phyloP scores from a whole-genome alignment of 2,329 filamentous ascomycete species.

The Fonsecaea monophora region DNA sequence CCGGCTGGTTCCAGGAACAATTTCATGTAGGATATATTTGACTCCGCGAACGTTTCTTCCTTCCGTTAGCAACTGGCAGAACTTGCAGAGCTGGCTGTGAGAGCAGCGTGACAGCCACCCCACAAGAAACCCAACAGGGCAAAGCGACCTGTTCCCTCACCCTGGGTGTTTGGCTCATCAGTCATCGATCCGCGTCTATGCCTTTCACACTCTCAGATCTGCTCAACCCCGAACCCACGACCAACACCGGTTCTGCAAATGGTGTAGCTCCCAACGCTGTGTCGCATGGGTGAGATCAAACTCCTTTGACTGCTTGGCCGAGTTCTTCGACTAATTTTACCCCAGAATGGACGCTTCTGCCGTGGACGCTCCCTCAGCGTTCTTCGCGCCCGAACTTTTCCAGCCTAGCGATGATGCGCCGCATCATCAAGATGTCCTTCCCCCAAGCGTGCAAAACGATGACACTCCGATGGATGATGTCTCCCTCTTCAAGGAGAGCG shows the following conservation, averaged over 20 bases:
- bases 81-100: neutral
- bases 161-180: slow-evolving; percentile 1
- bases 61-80: neutral
- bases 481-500: slow-evolving; percentile 19
- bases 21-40: neutral
- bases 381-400: slow-evolving; percentile 40
- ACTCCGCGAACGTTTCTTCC: neutral
- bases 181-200: slow-evolving; percentile 24
- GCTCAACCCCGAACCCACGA: slow-evolving; percentile 30
- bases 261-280: neutral
- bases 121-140: neutral
- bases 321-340: slow-evolving; percentile 7
- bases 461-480: slow-evolving; percentile 33
- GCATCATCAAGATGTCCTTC: slow-evolving; percentile 26
- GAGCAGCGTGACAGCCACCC: neutral
- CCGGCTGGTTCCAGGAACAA: neutral
- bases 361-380: slow-evolving; percentile 20
- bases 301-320: neutral
- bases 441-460: slow-evolving; percentile 25
- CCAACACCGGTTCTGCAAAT: slow-evolving; percentile 3
- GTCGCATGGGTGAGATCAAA: slow-evolving; percentile 18
- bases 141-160: slow-evolving; percentile 4
- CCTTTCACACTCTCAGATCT: slow-evolving; percentile 29
- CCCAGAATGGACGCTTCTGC: slow-evolving; percentile 23
- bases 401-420: slow-evolving; percentile 31